Percentiles rank a stretch among this genome's conserved stretches.
Evolutionary conservation across 805 yeast species (phyloP).

Genomic region (Myxozyma mucilagina): DNA sequence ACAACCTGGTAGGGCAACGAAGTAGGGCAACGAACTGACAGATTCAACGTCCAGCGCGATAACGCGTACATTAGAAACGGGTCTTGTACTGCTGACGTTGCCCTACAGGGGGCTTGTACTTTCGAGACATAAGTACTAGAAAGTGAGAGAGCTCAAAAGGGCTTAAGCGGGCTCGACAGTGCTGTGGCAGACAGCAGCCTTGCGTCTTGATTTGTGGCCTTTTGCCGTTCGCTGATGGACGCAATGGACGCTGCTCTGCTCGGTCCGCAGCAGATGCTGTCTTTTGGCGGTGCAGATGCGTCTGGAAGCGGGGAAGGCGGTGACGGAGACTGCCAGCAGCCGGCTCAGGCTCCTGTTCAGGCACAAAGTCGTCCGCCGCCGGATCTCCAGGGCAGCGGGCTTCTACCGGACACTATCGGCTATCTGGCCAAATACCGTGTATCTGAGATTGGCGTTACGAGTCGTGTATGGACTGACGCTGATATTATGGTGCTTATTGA

Average conservation of each 20-base stretch:
- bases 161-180: neutral
- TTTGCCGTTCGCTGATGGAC: neutral
- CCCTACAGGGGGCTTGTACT: neutral
- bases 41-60: neutral
- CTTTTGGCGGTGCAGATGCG: neutral
- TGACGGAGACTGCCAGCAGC: neutral
- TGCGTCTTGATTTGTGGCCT: neutral
- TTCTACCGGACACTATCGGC: slow-evolving; percentile 7
- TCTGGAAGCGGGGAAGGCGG: neutral
- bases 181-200: neutral
- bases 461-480: slow-evolving; percentile 23
- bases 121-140: neutral
- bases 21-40: no score
- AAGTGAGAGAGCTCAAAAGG: neutral
- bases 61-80: neutral
- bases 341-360: neutral
- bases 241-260: slow-evolving; percentile 8
- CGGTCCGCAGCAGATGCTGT: slow-evolving; percentile 5
- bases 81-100: neutral
- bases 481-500: slow-evolving; percentile 18
- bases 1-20: no score
- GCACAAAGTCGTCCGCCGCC: neutral
- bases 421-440: slow-evolving; percentile 4
- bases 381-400: slow-evolving; percentile 3
- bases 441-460: slow-evolving; percentile 1